These are phyloP conservation scores for Prunus davidiana DNA, from an alignment of 306 rosid species.

Conservation along the genomic window DNA sequence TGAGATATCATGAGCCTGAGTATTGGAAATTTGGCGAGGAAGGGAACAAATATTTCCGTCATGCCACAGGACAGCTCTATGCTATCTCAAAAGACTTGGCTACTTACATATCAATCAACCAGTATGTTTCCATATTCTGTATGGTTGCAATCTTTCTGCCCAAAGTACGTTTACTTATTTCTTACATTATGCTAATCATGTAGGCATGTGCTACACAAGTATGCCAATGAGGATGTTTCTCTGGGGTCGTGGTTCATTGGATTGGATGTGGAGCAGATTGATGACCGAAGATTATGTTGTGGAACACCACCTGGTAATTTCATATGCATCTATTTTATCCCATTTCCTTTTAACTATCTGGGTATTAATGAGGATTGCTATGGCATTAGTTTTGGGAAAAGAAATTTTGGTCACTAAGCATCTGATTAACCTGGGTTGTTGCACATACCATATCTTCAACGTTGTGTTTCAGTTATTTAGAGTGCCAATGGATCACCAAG, in stretches of 20 bases:
- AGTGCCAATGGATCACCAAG: background rate
- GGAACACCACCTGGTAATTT: constrained; percentile 60
- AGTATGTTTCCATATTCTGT: constrained; percentile 28
- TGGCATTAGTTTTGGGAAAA: background rate
- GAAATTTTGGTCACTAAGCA: background rate
- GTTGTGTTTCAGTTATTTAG: background rate
- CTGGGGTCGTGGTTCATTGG: constrained; percentile 61
- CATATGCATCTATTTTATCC: background rate
- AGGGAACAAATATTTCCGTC: constrained; percentile 64
- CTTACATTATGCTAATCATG: constrained; percentile 5
- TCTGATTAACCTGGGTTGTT: background rate
- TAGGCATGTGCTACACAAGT: constrained; percentile 59
- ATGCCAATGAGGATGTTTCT: constrained; percentile 56
- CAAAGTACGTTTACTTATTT: background rate
- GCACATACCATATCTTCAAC: background rate
- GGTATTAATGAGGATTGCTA: no score
- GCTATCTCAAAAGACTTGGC: constrained; percentile 58
- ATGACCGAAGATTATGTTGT: constrained; percentile 61
- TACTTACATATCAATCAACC: constrained; percentile 47
- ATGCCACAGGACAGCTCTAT: constrained; percentile 62
- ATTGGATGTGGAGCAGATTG: constrained; percentile 57
- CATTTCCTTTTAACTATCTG: background rate
- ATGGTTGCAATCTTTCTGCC: constrained; percentile 1
- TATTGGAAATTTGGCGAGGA: constrained; percentile 63
- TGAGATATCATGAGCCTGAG: constrained; percentile 60